Percentiles rank a stretch among this genome's conserved stretches.
These are phyloP conservation scores for Knufia fluminis DNA, from an alignment of 2,329 filamentous ascomycete species.

Conservation along the genomic window DNA sequence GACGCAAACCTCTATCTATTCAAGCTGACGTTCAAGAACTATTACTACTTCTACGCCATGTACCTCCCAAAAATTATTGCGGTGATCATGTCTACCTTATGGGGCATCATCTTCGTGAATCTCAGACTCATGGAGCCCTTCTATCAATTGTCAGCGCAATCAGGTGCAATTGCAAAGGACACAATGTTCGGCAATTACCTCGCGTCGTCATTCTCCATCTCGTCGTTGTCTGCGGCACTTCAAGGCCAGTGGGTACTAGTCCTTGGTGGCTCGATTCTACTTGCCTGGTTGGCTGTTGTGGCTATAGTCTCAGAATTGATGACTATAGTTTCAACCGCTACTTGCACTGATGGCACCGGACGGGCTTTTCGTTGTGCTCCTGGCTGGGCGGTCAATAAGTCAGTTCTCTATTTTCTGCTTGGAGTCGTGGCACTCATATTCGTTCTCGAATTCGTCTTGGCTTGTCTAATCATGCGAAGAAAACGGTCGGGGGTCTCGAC, in stretches of 20 bases:
- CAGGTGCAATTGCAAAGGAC: slow-evolving; percentile 12
- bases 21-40: slow-evolving; percentile 3
- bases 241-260: slow-evolving; percentile 11
- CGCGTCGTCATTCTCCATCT: background rate
- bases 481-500: slow-evolving; percentile 12
- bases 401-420: slow-evolving; percentile 8
- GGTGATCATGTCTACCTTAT: slow-evolving; percentile 10
- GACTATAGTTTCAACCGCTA: slow-evolving; percentile 7
- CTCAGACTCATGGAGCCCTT: slow-evolving; percentile 17
- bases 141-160: slow-evolving; percentile 11
- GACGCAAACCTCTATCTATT: background rate
- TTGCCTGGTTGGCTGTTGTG: slow-evolving; percentile 9
- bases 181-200: slow-evolving; percentile 14
- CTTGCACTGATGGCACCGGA: slow-evolving; percentile 3
- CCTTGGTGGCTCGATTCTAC: slow-evolving; percentile 4
- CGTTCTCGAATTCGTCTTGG: slow-evolving; percentile 9
- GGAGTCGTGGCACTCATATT: slow-evolving; percentile 4
- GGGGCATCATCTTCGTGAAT: slow-evolving; percentile 12
- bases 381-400: slow-evolving; percentile 12
- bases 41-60: slow-evolving; percentile 13
- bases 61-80: slow-evolving; percentile 14
- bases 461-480: slow-evolving; percentile 7
- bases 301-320: slow-evolving; percentile 12
- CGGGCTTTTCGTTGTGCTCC: slow-evolving; percentile 10
- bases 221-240: slow-evolving; percentile 7